phyloP scores from a whole-genome alignment of 2,329 filamentous ascomycete genomes.

The Verticillium longisporum region DNA sequence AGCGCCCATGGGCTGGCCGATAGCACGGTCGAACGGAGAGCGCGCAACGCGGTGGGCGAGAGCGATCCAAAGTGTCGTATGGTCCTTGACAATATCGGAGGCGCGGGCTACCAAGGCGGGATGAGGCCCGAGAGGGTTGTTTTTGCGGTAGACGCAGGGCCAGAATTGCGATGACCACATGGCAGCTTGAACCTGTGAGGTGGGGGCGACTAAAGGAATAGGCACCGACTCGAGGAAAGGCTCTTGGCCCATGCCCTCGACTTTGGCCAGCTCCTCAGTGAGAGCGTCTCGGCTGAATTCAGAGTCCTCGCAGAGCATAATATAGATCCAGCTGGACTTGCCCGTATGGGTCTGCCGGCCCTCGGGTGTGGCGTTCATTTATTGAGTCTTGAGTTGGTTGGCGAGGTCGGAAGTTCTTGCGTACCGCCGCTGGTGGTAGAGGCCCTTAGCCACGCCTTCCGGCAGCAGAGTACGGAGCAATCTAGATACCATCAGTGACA shows the following conservation, averaged over 20 bases:
- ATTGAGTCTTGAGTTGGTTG: conserved; percentile 53
- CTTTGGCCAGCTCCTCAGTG: conserved; percentile 32
- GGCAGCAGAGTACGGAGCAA: conserved; percentile 46
- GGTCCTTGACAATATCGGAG: conserved; percentile 59
- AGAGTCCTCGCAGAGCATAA: conserved; percentile 45
- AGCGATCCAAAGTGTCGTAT: conserved; percentile 60
- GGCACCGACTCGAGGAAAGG: conserved; percentile 56
- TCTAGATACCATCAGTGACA: conserved; percentile 17
- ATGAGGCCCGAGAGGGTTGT: conserved; percentile 79
- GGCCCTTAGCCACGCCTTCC: conserved; percentile 55
- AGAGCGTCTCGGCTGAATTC: conserved; percentile 49
- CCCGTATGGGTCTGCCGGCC: conserved; percentile 52
- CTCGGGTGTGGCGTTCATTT: conserved; percentile 48
- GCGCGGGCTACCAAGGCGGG: conserved; percentile 66
- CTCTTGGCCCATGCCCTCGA: conserved; percentile 42
- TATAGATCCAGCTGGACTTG: conserved; percentile 55
- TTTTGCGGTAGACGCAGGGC: conserved; percentile 82
- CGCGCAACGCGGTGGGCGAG: conserved; percentile 58
- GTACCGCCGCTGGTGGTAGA: conserved; percentile 69
- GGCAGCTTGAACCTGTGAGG: conserved; percentile 66
- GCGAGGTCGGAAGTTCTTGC: conserved; percentile 66
- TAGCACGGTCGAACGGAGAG: conserved; percentile 48
- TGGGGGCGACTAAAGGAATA: conserved; percentile 68
- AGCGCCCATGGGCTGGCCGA: conserved; percentile 66
- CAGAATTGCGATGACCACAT: conserved; percentile 72